These are phyloP conservation scores for Schwanniomyces polymorphus DNA, from an alignment of 805 yeast genomes.

Conservation along the genomic window DNA sequence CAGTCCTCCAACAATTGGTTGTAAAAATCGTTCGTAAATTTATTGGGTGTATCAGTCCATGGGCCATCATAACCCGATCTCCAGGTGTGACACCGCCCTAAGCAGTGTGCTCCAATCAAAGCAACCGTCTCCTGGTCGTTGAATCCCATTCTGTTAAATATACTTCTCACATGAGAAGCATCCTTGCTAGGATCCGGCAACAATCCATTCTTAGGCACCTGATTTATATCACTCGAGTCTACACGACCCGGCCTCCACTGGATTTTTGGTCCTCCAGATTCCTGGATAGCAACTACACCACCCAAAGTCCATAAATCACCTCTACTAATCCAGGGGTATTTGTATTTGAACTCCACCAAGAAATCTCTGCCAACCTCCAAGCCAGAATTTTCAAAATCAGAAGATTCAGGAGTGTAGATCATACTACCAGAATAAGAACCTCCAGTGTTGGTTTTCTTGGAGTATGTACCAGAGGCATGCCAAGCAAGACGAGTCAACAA, in stretches of 20 bases:
- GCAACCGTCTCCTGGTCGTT: constrained; percentile 41
- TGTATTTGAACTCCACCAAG: constrained; percentile 53
- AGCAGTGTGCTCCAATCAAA: constrained; percentile 43
- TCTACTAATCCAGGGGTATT: constrained; percentile 68
- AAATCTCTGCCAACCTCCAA: constrained; percentile 56
- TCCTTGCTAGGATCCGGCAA: constrained; percentile 73
- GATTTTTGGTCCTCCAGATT: constrained; percentile 73
- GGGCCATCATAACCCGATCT: constrained; percentile 42
- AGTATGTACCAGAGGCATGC: constrained; percentile 37
- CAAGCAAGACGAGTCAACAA: constrained; percentile 37
- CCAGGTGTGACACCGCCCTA: constrained; percentile 38
- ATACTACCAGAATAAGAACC: constrained; percentile 40
- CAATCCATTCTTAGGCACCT: constrained; percentile 65
- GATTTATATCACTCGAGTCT: constrained; percentile 49
- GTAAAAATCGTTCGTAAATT: constrained; percentile 41
- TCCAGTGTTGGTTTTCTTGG: constrained; percentile 24
- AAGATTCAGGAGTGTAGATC: constrained; percentile 30
- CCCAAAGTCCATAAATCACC: constrained; percentile 82
- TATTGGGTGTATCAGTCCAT: constrained; percentile 43
- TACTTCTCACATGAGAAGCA: constrained; percentile 60
- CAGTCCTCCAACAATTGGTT: constrained; percentile 49
- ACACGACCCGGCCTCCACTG: constrained; percentile 83
- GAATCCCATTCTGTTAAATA: constrained; percentile 57
- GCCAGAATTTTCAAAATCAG: constrained; percentile 58
- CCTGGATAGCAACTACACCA: constrained; percentile 78